These are phyloP conservation scores for Limonium bicolor DNA, from an alignment of 148 eudicot species.

Conservation along the genomic window DNA sequence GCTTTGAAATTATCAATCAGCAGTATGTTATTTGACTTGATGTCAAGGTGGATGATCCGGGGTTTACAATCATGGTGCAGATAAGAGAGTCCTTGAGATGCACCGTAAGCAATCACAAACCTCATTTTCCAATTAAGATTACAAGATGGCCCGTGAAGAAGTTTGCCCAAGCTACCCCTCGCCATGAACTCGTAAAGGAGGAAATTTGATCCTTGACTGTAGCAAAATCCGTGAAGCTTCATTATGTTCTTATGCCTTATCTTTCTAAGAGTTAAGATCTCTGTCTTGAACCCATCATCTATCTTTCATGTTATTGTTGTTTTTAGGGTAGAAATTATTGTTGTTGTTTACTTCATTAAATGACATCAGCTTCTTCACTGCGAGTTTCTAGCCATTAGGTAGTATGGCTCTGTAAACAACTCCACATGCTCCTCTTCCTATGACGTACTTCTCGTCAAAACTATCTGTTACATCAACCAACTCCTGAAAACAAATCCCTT, in stretches of 20 bases:
- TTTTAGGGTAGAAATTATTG: too few relatives aligned
- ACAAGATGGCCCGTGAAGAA: slow-evolving; percentile 33
- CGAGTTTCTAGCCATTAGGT: slow-evolving; percentile 36
- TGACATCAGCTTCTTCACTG: slow-evolving; percentile 61
- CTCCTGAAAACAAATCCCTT: slow-evolving; percentile 60
- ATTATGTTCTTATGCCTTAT: slow-evolving; percentile 75
- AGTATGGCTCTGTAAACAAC: slow-evolving; percentile 63
- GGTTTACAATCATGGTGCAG: slow-evolving; percentile 83
- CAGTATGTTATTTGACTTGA: slow-evolving; percentile 76
- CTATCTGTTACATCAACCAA: slow-evolving; percentile 49
- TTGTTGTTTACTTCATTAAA: slow-evolving; percentile 37
- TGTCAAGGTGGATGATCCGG: slow-evolving; percentile 76
- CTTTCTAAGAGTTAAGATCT: slow-evolving; percentile 74
- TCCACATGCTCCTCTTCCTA: slow-evolving; percentile 82
- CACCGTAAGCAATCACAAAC: slow-evolving; percentile 69
- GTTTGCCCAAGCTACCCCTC: slow-evolving; percentile 74
- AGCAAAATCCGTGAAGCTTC: slow-evolving; percentile 72
- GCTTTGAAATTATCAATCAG: slow-evolving; percentile 52
- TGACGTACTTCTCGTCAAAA: slow-evolving; percentile 38
- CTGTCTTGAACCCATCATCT: slow-evolving; percentile 66
- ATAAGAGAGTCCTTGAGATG: slow-evolving; percentile 83
- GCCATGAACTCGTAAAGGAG: slow-evolving; percentile 81
- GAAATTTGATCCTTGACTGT: slow-evolving; percentile 63
- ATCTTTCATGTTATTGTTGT: too few relatives aligned
- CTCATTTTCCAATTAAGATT: slow-evolving; percentile 54